Evolutionary conservation across 495 filamentous ascomycete species (phyloP).

Genomic region (Lophiotrema nucula): DNA sequence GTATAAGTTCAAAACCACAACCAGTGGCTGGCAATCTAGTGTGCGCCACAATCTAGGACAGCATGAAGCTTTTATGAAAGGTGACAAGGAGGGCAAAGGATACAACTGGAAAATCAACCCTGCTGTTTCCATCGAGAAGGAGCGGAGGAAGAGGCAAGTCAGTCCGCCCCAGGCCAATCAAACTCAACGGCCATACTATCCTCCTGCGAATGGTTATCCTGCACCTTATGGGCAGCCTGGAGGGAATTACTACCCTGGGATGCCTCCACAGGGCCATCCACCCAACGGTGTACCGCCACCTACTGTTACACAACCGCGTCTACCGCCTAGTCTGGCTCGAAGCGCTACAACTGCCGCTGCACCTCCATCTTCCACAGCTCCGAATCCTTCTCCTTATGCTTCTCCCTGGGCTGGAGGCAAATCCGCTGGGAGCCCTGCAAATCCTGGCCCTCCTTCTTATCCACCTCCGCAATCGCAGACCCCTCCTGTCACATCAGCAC

Average conservation of each 20-base stretch:
- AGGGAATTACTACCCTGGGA: constrained; percentile 13
- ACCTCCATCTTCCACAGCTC: constrained; percentile 1
- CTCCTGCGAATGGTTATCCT: constrained; percentile 14
- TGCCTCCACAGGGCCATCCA: constrained; percentile 6
- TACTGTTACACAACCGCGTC: constrained; percentile 1
- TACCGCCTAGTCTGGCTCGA: constrained; percentile 29
- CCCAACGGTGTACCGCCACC: constrained; percentile 16
- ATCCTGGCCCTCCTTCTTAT: constrained; percentile 12
- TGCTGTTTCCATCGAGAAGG: constrained; percentile 40
- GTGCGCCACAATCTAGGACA: constrained; percentile 94
- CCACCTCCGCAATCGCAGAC: constrained; percentile 11
- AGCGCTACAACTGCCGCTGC: constrained; percentile 13
- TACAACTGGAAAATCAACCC: constrained; percentile 41
- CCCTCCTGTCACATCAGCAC: constrained; percentile 6
- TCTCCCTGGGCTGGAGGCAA: constrained; percentile 33
- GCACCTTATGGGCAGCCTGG: constrained; percentile 18
- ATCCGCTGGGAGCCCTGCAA: not conserved
- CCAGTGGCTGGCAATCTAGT: constrained; percentile 94
- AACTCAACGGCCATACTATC: constrained; percentile 22
- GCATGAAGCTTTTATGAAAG: constrained; percentile 82
- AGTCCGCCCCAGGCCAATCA: constrained; percentile 26
- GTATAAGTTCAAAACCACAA: constrained; percentile 76
- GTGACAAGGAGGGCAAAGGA: constrained; percentile 54
- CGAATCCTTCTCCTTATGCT: constrained; percentile 24
- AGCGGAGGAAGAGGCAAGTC: constrained; percentile 39